Evolutionary conservation across 208 protist genomes (phyloP), one percentile per base, ranked within the genome.

Genomic region (Zelonia costaricensis): DNA sequence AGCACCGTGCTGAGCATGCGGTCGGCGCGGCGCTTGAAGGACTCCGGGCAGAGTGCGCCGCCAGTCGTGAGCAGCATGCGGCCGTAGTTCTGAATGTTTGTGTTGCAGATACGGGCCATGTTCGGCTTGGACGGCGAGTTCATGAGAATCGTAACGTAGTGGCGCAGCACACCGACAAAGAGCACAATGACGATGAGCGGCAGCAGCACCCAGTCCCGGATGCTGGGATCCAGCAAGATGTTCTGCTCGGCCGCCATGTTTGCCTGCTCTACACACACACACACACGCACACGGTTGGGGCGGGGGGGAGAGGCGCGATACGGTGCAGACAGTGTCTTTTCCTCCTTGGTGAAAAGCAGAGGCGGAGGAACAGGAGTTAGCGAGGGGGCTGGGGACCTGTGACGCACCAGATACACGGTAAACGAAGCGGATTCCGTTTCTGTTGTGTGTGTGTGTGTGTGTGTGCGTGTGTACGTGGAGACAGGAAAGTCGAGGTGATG

Each of bases 121-220:
- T 82, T 83, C 3, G 73, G 65, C 59, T 78, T 69, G 35, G 74
- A 40, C 13, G 30, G 69, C 10, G 80, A 82, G 25, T 46, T 76
- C 68, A 94, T 80, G 16, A 92, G 72, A 3, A 94, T 65, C 6
- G 56, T 73, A 10, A 67, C 74, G 73, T 98, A 98, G 78, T 97
- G 87, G 18, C 94, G 77, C 47, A 98, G 73, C 25, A 98, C 80
- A 20, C 87, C 86, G 39, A 98, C 71, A 18, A 98, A 83, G 42
- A 99, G 84, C 40, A 98, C 94, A 49, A 98, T 91, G 46, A 91
- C 67, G 35, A 97, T 77, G 62, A 99, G 94, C 27, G 97, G 96
- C 33, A 99, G 78, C 10, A 99, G 78, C 67, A 98, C 97, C 97
- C 96, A 99, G 65, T 97, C 90, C 39, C 94, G 78, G 54, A 99